Percentiles rank a stretch among this genome's conserved stretches.
Evolutionary conservation across 148 eudicot genomes (phyloP).

Genomic region (Camellia sinensis): DNA sequence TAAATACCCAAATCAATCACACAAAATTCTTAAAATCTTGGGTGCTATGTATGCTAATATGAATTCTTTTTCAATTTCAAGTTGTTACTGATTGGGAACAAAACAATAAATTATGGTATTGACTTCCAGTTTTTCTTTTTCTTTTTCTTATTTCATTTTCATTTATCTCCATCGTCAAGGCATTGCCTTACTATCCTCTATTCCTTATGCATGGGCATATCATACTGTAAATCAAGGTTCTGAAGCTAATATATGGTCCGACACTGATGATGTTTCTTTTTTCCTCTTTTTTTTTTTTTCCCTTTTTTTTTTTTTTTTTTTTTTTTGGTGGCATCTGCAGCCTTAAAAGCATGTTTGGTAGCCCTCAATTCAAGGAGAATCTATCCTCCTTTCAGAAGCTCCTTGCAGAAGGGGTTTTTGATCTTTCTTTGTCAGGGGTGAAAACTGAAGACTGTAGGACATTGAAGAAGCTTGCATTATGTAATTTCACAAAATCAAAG

Average conservation of each 20-base stretch:
- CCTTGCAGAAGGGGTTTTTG: slow-evolving; percentile 75
- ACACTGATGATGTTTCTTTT: slow-evolving; percentile 17
- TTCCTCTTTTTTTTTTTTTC: slow-evolving; percentile 3
- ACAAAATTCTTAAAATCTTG: neutral
- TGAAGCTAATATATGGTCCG: neutral
- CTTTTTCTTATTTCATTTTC: neutral
- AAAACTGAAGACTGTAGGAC: slow-evolving; percentile 54
- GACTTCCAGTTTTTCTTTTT: no score
- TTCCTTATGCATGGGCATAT: neutral
- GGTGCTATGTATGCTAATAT: neutral
- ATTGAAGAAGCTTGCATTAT: slow-evolving; percentile 62
- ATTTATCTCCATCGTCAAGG: neutral
- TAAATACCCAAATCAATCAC: neutral
- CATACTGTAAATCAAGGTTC: neutral
- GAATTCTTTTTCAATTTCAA: neutral
- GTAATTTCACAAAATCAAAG: slow-evolving; percentile 52
- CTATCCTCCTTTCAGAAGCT: slow-evolving; percentile 71
- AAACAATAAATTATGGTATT: neutral
- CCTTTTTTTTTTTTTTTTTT: neutral
- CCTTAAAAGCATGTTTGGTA: slow-evolving; percentile 61
- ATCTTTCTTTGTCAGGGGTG: slow-evolving; percentile 46
- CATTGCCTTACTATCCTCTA: neutral
- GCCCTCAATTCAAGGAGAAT: slow-evolving; percentile 66
- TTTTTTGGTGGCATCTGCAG: slow-evolving; percentile 36
- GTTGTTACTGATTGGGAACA: neutral